Evolutionary conservation across 495 filamentous ascomycete species (phyloP), one percentile per base, ranked within the genome.

Genomic region (Penicillium antarcticum): DNA sequence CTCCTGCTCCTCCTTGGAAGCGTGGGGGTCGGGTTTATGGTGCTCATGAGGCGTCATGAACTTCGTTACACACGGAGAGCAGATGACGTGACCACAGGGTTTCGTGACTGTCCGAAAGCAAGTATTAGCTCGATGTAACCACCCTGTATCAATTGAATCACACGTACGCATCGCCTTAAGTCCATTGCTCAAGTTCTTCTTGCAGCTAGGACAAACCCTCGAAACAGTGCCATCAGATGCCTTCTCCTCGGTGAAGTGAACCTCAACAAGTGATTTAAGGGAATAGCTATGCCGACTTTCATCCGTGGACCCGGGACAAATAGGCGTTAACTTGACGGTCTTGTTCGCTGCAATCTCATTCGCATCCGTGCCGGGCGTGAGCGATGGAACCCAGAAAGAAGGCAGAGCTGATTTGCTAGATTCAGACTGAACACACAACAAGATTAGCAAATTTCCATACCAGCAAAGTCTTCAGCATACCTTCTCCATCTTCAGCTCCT

Each of bases 41-140:
- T 33, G 36, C 1, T 78, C 71, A 34, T 77, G 72, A 0, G 83
- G 79, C 17, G 75, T 82, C 83, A 97, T 89, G 67, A 98, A 96
- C 60, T 94, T 89, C 37, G 82, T 80, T 3, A 90, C 87, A 61
- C 94, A 98, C 14, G 83, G 89, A 53, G 87, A 85, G 70, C 94
- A 98, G 6, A 97, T 74, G 3, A 97, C 90, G 60, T 98, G 94
- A 0, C 94, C 94, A 62, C 94, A 98, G 0, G 92, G 91, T 68
- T 91, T 94, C 2, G 91, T 88, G 10, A 98, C 79, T 78, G 36
- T 23, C 29, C 18, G 13, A 18, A 8, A 36, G 16, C 18, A 4
- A 39, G 41, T 1, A 48, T 39, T 23, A 45, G 18, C 5, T 43
- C 16, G 19, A 5, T 42, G 34, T 37, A 9, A 29, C 26, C 26